Evolutionary conservation across 2,329 filamentous ascomycete genomes (phyloP).

Genomic region (Colletotrichum tanaceti): DNA sequence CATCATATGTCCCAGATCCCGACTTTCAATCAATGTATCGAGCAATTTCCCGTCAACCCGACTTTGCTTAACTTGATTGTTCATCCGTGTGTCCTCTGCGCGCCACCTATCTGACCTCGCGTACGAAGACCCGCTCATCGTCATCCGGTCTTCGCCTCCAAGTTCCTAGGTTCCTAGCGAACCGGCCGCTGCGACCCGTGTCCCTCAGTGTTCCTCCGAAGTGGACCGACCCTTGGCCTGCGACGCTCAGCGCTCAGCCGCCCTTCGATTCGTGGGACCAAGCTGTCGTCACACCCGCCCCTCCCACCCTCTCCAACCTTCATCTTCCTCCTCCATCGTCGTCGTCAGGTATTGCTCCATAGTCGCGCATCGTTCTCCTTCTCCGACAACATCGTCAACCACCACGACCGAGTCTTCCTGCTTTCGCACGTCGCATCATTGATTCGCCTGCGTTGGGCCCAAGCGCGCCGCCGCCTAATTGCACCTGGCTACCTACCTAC

Average conservation of each 20-base stretch:
- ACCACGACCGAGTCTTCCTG: constrained; percentile 3
- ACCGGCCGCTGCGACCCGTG: constrained; percentile 10
- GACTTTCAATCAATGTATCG: background rate
- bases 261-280: constrained; percentile 30
- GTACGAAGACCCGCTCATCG: background rate
- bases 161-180: constrained; percentile 7
- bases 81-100: background rate
- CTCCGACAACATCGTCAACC: constrained; percentile 2
- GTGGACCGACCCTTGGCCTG: constrained; percentile 15
- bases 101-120: background rate
- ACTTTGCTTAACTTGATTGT: background rate
- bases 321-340: background rate
- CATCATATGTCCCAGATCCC: background rate
- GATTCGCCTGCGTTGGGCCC: constrained; percentile 24
- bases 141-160: constrained; percentile 3
- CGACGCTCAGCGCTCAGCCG: constrained; percentile 23
- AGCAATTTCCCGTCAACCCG: background rate
- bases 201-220: constrained; percentile 3
- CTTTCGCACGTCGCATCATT: constrained; percentile 9
- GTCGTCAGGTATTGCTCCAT: constrained; percentile 2
- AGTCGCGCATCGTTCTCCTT: constrained; percentile 3
- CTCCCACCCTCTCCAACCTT: constrained; percentile 11
- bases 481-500: constrained; percentile 18
- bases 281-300: constrained; percentile 12
- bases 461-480: constrained; percentile 29